Evolutionary conservation across 495 filamentous ascomycete species (phyloP).

Genomic region (Trichodelitschia bisporula): DNA sequence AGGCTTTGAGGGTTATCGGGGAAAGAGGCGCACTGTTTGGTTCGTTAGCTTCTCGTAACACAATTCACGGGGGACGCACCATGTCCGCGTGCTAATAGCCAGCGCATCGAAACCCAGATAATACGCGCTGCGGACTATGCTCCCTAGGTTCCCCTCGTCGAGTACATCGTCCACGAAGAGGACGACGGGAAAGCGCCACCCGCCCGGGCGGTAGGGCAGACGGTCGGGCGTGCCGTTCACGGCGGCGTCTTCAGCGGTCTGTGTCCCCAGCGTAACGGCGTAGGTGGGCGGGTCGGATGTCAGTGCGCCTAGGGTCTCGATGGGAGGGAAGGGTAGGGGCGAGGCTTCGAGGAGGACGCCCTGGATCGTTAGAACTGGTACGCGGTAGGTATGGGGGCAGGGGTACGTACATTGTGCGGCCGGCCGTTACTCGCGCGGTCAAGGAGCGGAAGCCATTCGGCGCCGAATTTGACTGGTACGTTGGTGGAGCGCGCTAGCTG

Average conservation of each 20-base stretch:
- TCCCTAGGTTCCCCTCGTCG: conserved; percentile 76
- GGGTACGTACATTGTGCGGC: conserved; percentile 45
- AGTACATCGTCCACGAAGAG: conserved; percentile 64
- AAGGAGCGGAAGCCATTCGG: conserved; percentile 35
- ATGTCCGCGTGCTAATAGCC: conserved; percentile 10
- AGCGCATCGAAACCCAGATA: conserved; percentile 62
- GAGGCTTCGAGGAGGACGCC: conserved; percentile 75
- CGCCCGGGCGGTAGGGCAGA: conserved; percentile 11
- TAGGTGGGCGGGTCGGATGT: too few species aligned
- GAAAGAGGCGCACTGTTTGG: conserved; percentile 44
- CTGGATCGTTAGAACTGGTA: conserved; percentile 6
- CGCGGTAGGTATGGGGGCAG: not conserved
- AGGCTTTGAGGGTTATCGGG: conserved; percentile 58
- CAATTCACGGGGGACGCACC: conserved; percentile 2
- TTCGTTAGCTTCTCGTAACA: not conserved
- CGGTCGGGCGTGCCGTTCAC: conserved; percentile 24
- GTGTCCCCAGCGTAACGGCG: too few species aligned
- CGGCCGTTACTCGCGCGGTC: conserved; percentile 64
- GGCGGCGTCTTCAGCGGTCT: too few species aligned
- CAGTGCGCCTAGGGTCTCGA: conserved; percentile 26
- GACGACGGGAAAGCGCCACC: conserved; percentile 44
- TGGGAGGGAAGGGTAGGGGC: conserved; percentile 47
- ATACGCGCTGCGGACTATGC: conserved; percentile 62
- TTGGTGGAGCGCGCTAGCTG: conserved; percentile 27
- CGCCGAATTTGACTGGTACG: conserved; percentile 21